Base-by-base conservation (phyloP, 2,329 filamentous ascomycete genomes). In the Monosporascus sp. region DNA sequence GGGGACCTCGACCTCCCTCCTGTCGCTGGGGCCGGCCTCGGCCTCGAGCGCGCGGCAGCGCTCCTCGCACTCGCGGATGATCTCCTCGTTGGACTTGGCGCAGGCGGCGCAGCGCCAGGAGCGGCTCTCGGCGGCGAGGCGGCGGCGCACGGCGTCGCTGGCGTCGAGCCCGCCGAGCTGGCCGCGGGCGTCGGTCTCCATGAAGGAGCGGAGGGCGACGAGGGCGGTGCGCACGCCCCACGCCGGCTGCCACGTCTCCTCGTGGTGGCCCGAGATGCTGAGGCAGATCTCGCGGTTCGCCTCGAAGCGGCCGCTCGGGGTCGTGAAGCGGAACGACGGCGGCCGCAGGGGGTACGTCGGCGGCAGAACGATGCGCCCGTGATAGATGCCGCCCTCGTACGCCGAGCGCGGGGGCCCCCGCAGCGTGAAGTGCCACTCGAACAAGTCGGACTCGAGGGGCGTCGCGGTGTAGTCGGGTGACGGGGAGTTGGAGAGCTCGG, bases 341-440 rank as follows among this genome's bases (percentile, higher is more conserved):
- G 94, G 94, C 1, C 92, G 89, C 3, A 97, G 82, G 0, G 94
- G 94, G 71, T 99, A 99, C 2, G 88, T 84, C 0, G 91, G 82
- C 1, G 94, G 94, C 1, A 99, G 84, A 39, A 92, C 82, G 68
- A 99, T 97, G 65, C 93, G 90, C 53, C 94, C 94, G 72, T 99
- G 94, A 75, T 97, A 99, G 65, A 97, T 82, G 47, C 94, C 94
- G 34, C 79, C 75, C 45, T 84, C 83, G 73, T 92, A 97, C 38
- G 86, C 83, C 0, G 90, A 92, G 34, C 82, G 77, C 0, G 93
- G 93, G 0, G 93, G 92, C 0, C 94, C 94, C 49, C 87, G 84
- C n/a, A 99, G 79, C 0, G 94, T 99, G 74, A 97, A 99, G 76
- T 99, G 94, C 94, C 94, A 99, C 73, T 97, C 92, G 73, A 96